Percentiles rank a stretch among this genome's conserved stretches.
phyloP scores from a whole-genome alignment of 495 filamentous ascomycete species.

The Hamigera avellanea region DNA sequence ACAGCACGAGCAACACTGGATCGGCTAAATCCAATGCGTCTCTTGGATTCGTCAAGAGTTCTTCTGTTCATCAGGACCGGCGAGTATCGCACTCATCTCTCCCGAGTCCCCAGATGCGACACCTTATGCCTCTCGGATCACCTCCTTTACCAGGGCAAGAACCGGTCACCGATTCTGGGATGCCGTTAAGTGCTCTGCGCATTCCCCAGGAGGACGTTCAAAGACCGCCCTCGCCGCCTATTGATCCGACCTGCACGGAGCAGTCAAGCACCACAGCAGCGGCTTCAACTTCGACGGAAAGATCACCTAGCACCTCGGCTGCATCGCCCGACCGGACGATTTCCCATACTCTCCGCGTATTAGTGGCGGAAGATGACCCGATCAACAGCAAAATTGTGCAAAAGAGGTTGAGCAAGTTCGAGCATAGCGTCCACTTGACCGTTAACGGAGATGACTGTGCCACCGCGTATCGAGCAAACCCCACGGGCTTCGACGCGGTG shows the following conservation, averaged over 20 bases:
- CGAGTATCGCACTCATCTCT: too few relatives aligned
- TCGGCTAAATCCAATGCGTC: slow-evolving; percentile 10
- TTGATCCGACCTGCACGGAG: too few relatives aligned
- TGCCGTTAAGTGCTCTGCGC: slow-evolving; percentile 29
- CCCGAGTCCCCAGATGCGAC: slow-evolving; percentile 14
- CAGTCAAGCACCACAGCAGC: too few relatives aligned
- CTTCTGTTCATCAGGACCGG: too few relatives aligned
- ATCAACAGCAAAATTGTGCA: slow-evolving; percentile 81
- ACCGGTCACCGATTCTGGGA: slow-evolving; percentile 24
- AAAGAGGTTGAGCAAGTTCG: slow-evolving; percentile 75
- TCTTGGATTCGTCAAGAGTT: too few relatives aligned
- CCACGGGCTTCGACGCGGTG: slow-evolving; percentile 61
- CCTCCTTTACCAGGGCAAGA: slow-evolving; percentile 23
- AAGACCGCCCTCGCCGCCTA: slow-evolving; percentile 2
- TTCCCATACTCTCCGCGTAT: slow-evolving; percentile 44
- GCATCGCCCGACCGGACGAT: slow-evolving; percentile 2
- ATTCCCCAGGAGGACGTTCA: slow-evolving; percentile 23
- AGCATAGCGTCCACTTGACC: slow-evolving; percentile 61
- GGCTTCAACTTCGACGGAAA: too few relatives aligned
- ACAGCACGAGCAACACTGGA: slow-evolving; percentile 8
- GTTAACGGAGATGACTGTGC: slow-evolving; percentile 86
- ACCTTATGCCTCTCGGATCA: slow-evolving; percentile 6
- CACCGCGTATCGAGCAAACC: slow-evolving; percentile 47
- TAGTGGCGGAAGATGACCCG: slow-evolving; percentile 89
- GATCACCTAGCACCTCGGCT: slow-evolving; percentile 9